Evolutionary conservation across 1,284 basidiomycete genomes (phyloP), one percentile per base, ranked within the genome.

Genomic region (Irpex sp.): DNA sequence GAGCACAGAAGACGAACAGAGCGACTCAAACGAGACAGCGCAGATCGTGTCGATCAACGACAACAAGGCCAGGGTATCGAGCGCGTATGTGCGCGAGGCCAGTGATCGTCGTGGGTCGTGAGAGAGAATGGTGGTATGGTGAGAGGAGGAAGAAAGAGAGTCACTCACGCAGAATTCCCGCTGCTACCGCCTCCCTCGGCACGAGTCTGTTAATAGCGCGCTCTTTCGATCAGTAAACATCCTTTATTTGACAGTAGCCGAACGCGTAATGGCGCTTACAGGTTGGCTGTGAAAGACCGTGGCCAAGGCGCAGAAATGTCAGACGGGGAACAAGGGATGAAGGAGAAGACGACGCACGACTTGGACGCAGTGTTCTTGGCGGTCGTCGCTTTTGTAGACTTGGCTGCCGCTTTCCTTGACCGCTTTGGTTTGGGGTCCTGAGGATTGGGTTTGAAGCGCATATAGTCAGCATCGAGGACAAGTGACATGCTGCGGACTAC

Each of bases 361-460:
- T 21, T 17, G 21, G 62, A 61, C 6, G 63, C 17, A 6, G 61
- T 60, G n/a, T 55, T 57, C 60, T 67, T 70, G 37, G 63, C 52
- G 31, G 59, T 58, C 2, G 62, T 51, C 6, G 54, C 61, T 54
- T 61, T 62, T 13, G 63, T 26, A 1, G 54, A 44, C 58, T 62
- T 64, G 38, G 65, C 57, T 7, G 63, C 31, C 21, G 65, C 56
- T 57, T 61, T 64, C 31, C 52, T 59, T 4, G 63, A 13, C 55
- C 57, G 58, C 40, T 66, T 66, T n/a, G 59, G 44, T 3, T 63
- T 59, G 6, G 58, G 61, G 48, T 60, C 58, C 63, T 62, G 26
- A 15, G 19, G 8, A 19, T 37, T 52, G 36, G 6, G 26, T 8
- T 11, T 52, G 52, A 5, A 56, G 19, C 52, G 34, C 26, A 47